Evolutionary conservation across 1,139 yeast species (phyloP), one percentile per base, ranked within the genome.

Genomic region (Nakaseomyces bracarensis): DNA sequence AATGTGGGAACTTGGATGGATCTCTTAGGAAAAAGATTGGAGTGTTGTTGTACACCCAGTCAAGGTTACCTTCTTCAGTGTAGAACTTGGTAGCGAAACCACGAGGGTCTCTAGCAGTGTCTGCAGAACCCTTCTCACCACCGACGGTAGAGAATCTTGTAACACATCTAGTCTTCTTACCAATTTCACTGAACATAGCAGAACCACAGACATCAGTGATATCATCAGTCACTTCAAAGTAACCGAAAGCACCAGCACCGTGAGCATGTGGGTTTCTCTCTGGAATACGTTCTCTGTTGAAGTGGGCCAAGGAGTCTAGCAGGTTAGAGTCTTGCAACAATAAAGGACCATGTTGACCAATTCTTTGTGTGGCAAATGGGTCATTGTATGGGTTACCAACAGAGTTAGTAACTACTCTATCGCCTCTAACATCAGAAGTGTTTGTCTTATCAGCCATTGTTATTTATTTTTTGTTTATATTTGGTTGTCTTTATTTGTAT

Each of bases 341-440:
- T 49, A 77, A 58, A 1, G 82, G 82, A 4, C 82, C 82, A 41
- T 72, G 70, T 35, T 61, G 48, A 14, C 74, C 74, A 15, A 83
- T 64, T 64, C 89, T 71, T 64, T 80, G 85, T 27, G 91, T 73
- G 42, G 87, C 89, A 57, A 77, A 77, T 4, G 70, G 67, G 43
- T 64, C 65, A 39, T 61, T 61, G 40, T 64, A 75, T 38, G 93
- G 93, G 55, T 77, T 72, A 44, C 94, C 94, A 58, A 78, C 78
- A 49, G 87, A 75, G 52, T 82, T 79, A 13, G 93, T 65, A 36
- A 64, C 64, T 14, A 56, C 53, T 33, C 61, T 47, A 46, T 57
- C 63, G 15, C 44, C 40, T 41, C 63, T 51, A 20, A 56, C 60
- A 21, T 53, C 55, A 10, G 54, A 44, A 13, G 49, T 47, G 42